These are phyloP conservation scores for Silene uniflora DNA, from an alignment of 148 eudicot species.

Conservation along the genomic window DNA sequence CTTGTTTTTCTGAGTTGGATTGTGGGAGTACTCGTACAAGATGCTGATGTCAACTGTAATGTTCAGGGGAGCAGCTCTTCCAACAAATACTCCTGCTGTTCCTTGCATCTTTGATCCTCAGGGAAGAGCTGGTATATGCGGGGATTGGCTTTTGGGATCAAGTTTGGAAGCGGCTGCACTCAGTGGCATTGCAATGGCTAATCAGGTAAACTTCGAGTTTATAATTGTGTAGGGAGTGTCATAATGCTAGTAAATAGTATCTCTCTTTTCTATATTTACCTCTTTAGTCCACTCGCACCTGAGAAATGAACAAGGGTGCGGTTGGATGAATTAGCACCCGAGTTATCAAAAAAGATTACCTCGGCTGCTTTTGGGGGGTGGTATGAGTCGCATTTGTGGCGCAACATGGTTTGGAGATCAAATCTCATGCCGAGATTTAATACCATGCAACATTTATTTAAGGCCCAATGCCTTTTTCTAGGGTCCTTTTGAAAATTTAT, in stretches of 20 bases:
- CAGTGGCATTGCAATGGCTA: conserved; percentile 93
- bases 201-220: conserved; percentile 46
- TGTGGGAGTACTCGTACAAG: not conserved
- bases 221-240: not conserved
- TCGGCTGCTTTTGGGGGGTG: no score
- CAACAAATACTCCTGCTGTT: conserved; percentile 80
- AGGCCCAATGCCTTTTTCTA: no score
- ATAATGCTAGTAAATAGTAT: not conserved
- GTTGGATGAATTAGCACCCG: no score
- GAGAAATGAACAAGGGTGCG: not conserved
- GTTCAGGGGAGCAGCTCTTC: conserved; percentile 99
- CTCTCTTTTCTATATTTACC: not conserved
- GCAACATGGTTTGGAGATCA: no score
- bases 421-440: no score
- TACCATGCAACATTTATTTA: no score
- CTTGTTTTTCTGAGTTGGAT: not conserved
- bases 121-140: conserved; percentile 96
- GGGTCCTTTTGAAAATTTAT: no score
- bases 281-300: not conserved
- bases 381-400: no score
- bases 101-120: conserved; percentile 95
- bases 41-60: conserved; percentile 2
- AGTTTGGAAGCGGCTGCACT: conserved; percentile 88
- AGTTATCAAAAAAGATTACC: no score
- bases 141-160: conserved; percentile 97